Evolutionary conservation across 192 early-diverging fungal genomes (phyloP), one percentile per base, ranked within the genome.

Genomic region (Entomortierella parvispora): DNA sequence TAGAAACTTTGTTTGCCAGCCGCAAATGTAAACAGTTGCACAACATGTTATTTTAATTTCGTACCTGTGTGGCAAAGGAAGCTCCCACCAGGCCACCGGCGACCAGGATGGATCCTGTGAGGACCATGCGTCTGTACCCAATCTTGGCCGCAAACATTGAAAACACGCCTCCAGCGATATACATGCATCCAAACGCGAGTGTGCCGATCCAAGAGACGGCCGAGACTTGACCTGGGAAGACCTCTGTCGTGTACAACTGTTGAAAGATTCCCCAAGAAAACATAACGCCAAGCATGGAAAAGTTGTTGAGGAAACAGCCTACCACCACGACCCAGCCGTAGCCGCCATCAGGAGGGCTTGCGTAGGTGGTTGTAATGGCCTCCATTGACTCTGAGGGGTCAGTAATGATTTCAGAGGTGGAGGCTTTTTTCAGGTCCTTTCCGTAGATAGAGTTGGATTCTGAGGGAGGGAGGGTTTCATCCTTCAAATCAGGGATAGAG

Each of bases 191-290:
- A 64, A 77, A 77, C 0, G 74, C 65, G 47, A 66, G 31, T 14
- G 74, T 77, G 4, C 74, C 74, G 53, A 84, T 71, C 83, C 83
- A 84, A 7, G 83, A 84, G 9, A 84, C 56, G 29, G 70, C 58
- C 5, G 70, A 55, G 42, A 79, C 64, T n/a, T 84, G 66, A 11
- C 68, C 76, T 3, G 78, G 64, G 53, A 68, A 84, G 3, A 84
- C 47, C 12, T 81, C 65, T 18, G 58, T 75, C 20, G 68, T 79
- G 50, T 86, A 86, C 11, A 81, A 76, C 33, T 82, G 80, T 18
- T 81, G 68, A 59, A 82, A 86, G 0, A 86, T 68, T 0, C 84
- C 84, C 79, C 79, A 86, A 2, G 79, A 81, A 44, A 84, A 84
- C 69, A 78, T 68, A 40, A 82, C 69, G 10, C 84, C 84, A 12